Base-by-base conservation (phyloP, 495 filamentous ascomycete species). In the Opeltia flavorubescens region DNA sequence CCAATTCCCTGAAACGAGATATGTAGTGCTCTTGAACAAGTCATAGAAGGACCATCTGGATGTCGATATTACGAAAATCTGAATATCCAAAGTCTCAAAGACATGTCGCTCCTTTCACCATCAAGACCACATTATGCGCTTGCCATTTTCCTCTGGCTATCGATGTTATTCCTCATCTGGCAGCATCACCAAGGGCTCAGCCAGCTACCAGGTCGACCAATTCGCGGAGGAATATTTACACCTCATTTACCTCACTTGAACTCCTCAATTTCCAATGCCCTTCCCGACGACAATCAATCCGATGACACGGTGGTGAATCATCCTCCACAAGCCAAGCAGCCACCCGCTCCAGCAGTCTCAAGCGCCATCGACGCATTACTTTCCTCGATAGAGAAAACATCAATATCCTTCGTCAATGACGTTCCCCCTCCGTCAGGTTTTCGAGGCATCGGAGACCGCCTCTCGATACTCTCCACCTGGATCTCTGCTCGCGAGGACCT, bases 401-500 rank as follows among this genome's bases (percentile, higher is more conserved):
- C 36, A 13, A 17, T 45, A 50, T 46, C 45, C 34, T 50, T 50
- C 20, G 21, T 50, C 31, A 40, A 46, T 15, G 34, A 46, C 42
- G 28, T 26, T 15, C 30, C 46, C 9, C 26, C 26, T 18, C 20
- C 24, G 6, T 47, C 49, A 23, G 43, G 33, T 17, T 51, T 47
- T 43, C 34, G 35, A 18, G 28, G 42, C 24, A 28, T 51, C 34
- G 44, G 49, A 5, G 28, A 39, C 28, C 33, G 49, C 17, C 27
- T 51, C 27, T 35, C 47, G 28, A 23, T 51, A 24, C 43, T 51
- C n/a, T 25, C 15, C 15, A 44, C 38, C 17, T 51, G 49, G 49
- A 33, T 51, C 1, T 24, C 25, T 15, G 30, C 49, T 20, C 35
- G 36, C 27, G 43, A 46, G 27, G 23, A 23, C 24, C 27, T 49